Evolutionary conservation across 768 basidiomycete genomes (phyloP).

Genomic region (Boletus rubescentipes): DNA sequence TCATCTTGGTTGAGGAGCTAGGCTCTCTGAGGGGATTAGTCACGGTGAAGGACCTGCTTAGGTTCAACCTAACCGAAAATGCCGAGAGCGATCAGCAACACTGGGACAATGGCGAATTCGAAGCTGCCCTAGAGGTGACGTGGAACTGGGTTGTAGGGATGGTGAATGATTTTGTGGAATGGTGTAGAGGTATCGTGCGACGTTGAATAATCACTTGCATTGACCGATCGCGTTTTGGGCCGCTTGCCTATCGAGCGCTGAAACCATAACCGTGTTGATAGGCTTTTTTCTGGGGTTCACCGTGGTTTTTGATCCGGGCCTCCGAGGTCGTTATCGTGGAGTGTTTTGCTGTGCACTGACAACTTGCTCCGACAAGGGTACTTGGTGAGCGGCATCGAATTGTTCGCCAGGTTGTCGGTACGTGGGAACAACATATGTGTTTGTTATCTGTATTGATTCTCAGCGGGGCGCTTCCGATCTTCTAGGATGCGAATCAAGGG

Average conservation of each 20-base stretch:
- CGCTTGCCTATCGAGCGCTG: not conserved
- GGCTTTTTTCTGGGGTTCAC: not conserved
- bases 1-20: conserved; percentile 91
- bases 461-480: not conserved
- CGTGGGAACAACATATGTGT: not conserved
- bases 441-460: not conserved
- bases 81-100: conserved; percentile 47
- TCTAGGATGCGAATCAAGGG: not conserved
- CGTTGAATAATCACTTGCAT: conserved; percentile 11
- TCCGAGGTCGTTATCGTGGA: not conserved
- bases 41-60: conserved; percentile 94
- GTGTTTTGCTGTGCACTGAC: not conserved
- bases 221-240: not conserved
- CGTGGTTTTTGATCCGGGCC: no score
- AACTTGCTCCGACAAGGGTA: not conserved
- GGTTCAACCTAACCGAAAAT: conserved; percentile 68
- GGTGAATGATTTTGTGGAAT: conserved; percentile 30
- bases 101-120: conserved; percentile 66
- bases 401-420: not conserved
- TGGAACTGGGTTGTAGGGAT: conserved; percentile 53
- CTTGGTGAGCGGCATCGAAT: not conserved
- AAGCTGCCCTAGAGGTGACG: conserved; percentile 59
- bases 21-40: conserved; percentile 83
- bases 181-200: conserved; percentile 27
- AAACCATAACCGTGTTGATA: not conserved